Percentiles rank a stretch among this genome's conserved stretches.
Evolutionary conservation across 2,329 filamentous ascomycete species (phyloP).

Genomic region (Chaetomium sp.): DNA sequence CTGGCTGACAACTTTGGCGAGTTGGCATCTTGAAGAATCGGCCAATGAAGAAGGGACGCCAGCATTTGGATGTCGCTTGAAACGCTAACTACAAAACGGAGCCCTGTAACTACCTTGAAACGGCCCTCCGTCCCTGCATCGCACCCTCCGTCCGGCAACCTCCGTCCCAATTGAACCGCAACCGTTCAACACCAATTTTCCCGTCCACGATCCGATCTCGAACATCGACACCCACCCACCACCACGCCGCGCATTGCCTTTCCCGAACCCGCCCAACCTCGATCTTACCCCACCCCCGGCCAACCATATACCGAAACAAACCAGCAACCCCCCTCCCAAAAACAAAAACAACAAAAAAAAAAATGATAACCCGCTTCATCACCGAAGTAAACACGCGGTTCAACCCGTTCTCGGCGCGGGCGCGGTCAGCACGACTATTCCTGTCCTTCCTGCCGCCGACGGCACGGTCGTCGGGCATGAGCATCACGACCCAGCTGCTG

Average conservation of each 20-base stretch:
- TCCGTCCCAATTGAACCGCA: conserved; percentile 19
- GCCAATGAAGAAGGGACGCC: conserved; percentile 19
- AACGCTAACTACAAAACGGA: conserved; percentile 10
- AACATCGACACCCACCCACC: neutral
- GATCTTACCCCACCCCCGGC: neutral
- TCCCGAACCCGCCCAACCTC: neutral
- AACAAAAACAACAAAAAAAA: conserved; percentile 29
- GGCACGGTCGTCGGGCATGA: conserved; percentile 72
- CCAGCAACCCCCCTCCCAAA: too few species aligned
- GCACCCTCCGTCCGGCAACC: conserved; percentile 16
- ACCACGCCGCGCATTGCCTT: neutral
- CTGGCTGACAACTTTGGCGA: conserved; percentile 1
- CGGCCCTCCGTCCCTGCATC: conserved; percentile 1
- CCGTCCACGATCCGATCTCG: conserved; percentile 6
- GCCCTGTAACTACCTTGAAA: neutral
- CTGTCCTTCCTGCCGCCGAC: conserved; percentile 81
- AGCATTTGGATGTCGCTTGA: neutral
- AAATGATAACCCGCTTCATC: conserved; percentile 84
- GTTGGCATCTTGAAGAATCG: conserved; percentile 24
- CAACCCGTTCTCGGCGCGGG: conserved; percentile 82
- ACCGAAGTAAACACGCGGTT: conserved; percentile 84
- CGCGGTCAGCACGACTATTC: conserved; percentile 84
- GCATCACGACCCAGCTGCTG: conserved; percentile 76
- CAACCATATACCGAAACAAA: neutral
- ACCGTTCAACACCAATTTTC: conserved; percentile 27